Evolutionary conservation across 306 rosid genomes (phyloP), one percentile per base, ranked within the genome.

Genomic region (Casuarina glauca): DNA sequence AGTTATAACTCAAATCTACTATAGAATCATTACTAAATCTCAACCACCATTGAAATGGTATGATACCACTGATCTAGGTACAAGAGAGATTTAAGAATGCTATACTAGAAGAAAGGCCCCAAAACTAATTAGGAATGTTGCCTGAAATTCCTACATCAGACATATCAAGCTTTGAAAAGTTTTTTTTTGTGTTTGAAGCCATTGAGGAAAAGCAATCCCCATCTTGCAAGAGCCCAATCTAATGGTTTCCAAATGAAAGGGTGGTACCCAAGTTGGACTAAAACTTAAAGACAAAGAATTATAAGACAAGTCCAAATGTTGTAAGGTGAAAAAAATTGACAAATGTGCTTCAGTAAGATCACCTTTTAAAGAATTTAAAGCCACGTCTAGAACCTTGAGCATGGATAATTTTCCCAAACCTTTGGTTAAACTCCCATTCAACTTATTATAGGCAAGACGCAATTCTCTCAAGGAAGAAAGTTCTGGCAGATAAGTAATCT

Each of bases 141-240:
- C 58, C 76, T 5, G 75, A 66, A 46, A 82, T 78, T 48, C 13
- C 36, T 3, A 46, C 49, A 54, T 73, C 19, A 0, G 62, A 1
- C 20, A 78, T 58, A 43, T 49, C 1, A 12, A 82, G 76, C 0
- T 11, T 4, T 0, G n/a, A 6, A 19, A 82, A 72, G 4, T 82
- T 35, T 20, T 35, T 20, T 5, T 76, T 44, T 82, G 82, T 1
- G 76, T 55, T 3, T 32, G 67, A 69, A 82, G 53, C 86, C 86
- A 82, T 78, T 58, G 69, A 2, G 86, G 82, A 74, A 82, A 82
- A 13, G 58, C 45, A 32, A 77, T 74, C 52, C 82, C 86, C 4
- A 78, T 62, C 13, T 74, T 78, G 69, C 84, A 70, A 60, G 62
- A 81, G 10, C 17, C 4, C 74, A 76, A 19, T 13, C 0, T 1